Evolutionary conservation across 179 eudicot genomes (phyloP), one percentile per base, ranked within the genome.

Genomic region (Gypsophila paniculata): DNA sequence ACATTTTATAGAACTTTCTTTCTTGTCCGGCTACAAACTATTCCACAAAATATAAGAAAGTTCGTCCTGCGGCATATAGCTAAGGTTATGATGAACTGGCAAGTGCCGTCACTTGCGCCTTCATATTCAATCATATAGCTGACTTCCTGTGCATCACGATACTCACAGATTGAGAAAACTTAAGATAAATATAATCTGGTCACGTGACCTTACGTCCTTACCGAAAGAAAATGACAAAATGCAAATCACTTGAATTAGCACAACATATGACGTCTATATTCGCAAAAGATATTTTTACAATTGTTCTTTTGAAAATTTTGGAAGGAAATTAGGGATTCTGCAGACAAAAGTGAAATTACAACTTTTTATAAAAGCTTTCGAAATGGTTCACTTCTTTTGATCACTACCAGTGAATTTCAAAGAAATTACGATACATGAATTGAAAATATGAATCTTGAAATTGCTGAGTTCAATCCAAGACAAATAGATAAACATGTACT

Each of bases 11-110:
- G 83, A 5, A 75, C 70, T 73, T 83, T 1, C 44, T 11, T 38
- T 67, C 89, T 10, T 89, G 85, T 59, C 29, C 63, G 79, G 81
- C 93, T 13, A 77, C 88, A 9, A 80, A 76, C 39, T 88, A 88
- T 65, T 87, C 97, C 8, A 72, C 61, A n/a, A 64, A 19, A 15
- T 82, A 81, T 68, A 84, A 84, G 49, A 51, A 65, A 10, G 84
- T 82, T 15, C 84, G 90, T 70, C 85, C 86, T 14, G 81, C 72
- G 9, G 83, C 91, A 6, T 87, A 85, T 68, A 87, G 91, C 77
- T 86, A 80, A 62, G 89, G 86, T 14, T 79, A 77, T 36, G 91
- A 84, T 72, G 90, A 87, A 66, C 79, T 85, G 21, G 79, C 84
- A 8, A 85, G 87, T 65, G 68, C 77, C 8, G 13, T 77, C 21